Evolutionary conservation across 2,329 filamentous ascomycete species (phyloP).

Genomic region (Biscogniauxia sp.): DNA sequence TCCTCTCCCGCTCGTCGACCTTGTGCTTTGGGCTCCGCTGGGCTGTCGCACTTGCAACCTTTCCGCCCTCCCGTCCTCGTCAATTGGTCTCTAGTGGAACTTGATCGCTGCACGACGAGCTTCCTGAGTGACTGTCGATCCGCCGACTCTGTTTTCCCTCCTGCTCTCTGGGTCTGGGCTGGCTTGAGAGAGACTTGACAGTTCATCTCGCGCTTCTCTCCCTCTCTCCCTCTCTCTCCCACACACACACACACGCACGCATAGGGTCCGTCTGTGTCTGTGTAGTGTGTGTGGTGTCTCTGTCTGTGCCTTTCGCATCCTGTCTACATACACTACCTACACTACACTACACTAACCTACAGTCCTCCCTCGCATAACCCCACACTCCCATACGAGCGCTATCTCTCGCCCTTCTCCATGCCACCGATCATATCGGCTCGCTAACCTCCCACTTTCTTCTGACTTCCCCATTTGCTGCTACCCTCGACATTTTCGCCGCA

Average conservation of each 20-base stretch:
- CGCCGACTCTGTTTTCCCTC: slow-evolving; percentile 11
- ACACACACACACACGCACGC: background rate
- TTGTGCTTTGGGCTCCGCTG: slow-evolving; percentile 28
- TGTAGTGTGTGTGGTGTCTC: slow-evolving; percentile 6
- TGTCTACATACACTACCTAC: slow-evolving; percentile 5
- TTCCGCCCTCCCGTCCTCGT: slow-evolving; percentile 18
- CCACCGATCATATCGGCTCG: slow-evolving; percentile 32
- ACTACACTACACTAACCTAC: slow-evolving; percentile 15
- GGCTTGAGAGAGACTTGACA: background rate
- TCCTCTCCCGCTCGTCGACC: slow-evolving; percentile 20
- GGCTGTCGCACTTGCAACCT: slow-evolving; percentile 26
- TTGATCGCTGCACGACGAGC: slow-evolving; percentile 9
- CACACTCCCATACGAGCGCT: slow-evolving; percentile 22
- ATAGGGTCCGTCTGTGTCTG: slow-evolving; percentile 6
- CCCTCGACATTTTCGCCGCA: slow-evolving; percentile 30
- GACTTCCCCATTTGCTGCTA: slow-evolving; percentile 34
- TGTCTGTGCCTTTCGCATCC: background rate
- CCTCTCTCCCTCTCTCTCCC: no score
- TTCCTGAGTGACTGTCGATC: slow-evolving; percentile 9
- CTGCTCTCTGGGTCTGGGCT: background rate
- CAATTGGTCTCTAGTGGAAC: slow-evolving; percentile 28
- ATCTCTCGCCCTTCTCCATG: slow-evolving; percentile 19
- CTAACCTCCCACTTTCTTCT: slow-evolving; percentile 21
- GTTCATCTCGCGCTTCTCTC: slow-evolving; percentile 7
- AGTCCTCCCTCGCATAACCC: slow-evolving; percentile 9